These are phyloP conservation scores for Canariomyces notabilis DNA, from an alignment of 2,329 filamentous ascomycete species.

Conservation along the genomic window DNA sequence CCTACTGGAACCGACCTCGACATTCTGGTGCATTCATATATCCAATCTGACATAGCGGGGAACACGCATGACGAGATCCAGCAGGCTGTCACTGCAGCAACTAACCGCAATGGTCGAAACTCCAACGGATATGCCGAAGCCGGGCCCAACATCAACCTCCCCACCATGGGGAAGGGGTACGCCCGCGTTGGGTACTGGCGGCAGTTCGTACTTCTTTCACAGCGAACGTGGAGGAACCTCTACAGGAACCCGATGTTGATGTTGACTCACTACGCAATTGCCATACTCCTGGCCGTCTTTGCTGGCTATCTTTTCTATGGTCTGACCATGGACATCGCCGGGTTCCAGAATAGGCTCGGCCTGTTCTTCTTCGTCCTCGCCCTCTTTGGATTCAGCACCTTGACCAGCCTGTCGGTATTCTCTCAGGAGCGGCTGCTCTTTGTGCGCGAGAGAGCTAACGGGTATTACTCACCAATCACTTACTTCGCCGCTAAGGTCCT, in stretches of 20 bases:
- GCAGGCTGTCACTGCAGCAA: constrained; percentile 59
- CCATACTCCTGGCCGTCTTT: constrained; percentile 88
- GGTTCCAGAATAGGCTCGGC: constrained; percentile 95
- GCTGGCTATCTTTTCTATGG: constrained; percentile 96
- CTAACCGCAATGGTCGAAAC: constrained; percentile 61
- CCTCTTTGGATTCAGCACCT: constrained; percentile 91
- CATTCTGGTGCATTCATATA: constrained; percentile 69
- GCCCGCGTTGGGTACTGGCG: constrained; percentile 70
- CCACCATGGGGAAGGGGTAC: constrained; percentile 71
- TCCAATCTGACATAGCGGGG: constrained; percentile 69
- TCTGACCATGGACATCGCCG: constrained; percentile 89
- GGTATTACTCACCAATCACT: constrained; percentile 89
- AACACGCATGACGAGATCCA: constrained; percentile 74
- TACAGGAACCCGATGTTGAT: constrained; percentile 98
- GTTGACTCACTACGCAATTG: constrained; percentile 97
- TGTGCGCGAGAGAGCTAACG: constrained; percentile 88
- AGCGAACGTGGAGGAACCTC: constrained; percentile 91
- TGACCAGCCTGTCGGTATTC: constrained; percentile 92
- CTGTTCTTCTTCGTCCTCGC: constrained; percentile 97
- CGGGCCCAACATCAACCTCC: constrained; percentile 46
- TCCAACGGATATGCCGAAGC: constrained; percentile 46
- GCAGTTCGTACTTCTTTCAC: constrained; percentile 86
- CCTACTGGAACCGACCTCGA: constrained; percentile 73
- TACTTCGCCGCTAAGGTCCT: constrained; percentile 96
- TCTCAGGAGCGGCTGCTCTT: constrained; percentile 86